These are phyloP conservation scores for Boeremia exigua DNA, from an alignment of 2,329 filamentous ascomycete genomes.

Conservation along the genomic window DNA sequence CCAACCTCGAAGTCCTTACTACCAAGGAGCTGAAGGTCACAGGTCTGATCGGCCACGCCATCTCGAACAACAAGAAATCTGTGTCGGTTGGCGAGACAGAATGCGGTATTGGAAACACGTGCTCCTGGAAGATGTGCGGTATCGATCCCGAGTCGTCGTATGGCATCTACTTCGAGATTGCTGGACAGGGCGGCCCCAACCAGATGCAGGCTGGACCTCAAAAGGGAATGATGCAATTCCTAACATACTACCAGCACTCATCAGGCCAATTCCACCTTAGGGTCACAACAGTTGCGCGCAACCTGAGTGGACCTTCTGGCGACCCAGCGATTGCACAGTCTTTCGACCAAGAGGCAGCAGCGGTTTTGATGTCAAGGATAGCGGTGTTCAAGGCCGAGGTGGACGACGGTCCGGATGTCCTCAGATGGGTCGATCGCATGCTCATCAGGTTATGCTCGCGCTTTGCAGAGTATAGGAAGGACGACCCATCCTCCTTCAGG, in stretches of 20 bases:
- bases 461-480: constrained; percentile 97
- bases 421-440: constrained; percentile 98
- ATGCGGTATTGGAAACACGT: constrained; percentile 97
- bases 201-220: constrained; percentile 86
- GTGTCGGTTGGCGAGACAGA: constrained; percentile 96
- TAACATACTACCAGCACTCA: constrained; percentile 98
- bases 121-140: constrained; percentile 99
- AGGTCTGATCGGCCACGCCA: constrained; percentile 92
- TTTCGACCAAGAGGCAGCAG: constrained; percentile 97
- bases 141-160: constrained; percentile 95
- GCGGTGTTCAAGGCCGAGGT: constrained; percentile 99
- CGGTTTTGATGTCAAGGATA: constrained; percentile 98
- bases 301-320: constrained; percentile 89
- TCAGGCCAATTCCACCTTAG: constrained; percentile 95
- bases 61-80: constrained; percentile 98
- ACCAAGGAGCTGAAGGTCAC: constrained; percentile 99
- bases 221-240: constrained; percentile 95
- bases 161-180: constrained; percentile 97
- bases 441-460: constrained; percentile 93
- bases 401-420: constrained; percentile 96
- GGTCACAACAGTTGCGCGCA: constrained; percentile 91
- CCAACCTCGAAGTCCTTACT: constrained; percentile 90
- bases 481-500: constrained; percentile 93
- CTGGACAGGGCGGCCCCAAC: constrained; percentile 85
- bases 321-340: constrained; percentile 95